Evolutionary conservation across 192 early-diverging fungal genomes (phyloP).

Genomic region (Coemansia sp.): DNA sequence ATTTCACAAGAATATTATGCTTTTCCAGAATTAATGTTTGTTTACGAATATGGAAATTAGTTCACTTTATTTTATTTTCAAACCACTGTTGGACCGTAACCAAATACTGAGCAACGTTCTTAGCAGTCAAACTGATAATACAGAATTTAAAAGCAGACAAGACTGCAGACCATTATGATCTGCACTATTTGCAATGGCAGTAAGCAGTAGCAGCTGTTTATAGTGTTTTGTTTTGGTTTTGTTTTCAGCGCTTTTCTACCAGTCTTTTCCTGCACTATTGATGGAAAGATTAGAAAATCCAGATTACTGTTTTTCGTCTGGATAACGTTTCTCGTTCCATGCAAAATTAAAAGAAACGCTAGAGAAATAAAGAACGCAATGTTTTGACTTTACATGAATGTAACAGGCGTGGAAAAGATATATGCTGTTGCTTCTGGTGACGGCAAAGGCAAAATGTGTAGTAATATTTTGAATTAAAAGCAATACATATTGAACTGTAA

Average conservation of each 20-base stretch:
- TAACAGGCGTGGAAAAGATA: not conserved
- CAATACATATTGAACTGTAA: not conserved
- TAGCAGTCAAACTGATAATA: not conserved
- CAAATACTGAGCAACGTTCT: constrained; percentile 3
- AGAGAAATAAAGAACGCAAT: constrained; percentile 1
- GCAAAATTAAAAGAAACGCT: not conserved
- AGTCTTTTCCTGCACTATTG: not conserved
- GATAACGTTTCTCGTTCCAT: not conserved
- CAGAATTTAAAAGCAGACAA: not conserved
- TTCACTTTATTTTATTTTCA: not conserved
- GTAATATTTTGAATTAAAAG: not conserved
- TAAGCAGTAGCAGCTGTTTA: not conserved
- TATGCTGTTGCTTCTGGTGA: not conserved
- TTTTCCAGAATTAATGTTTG: not conserved
- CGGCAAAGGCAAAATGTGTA: not conserved
- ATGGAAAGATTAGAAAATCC: not conserved
- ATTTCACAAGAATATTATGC: no score
- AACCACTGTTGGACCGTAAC: not conserved
- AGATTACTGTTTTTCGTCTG: not conserved
- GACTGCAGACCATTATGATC: not conserved
- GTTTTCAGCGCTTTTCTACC: not conserved
- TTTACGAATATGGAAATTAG: not conserved
- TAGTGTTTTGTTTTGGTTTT: not conserved
- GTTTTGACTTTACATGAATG: not conserved
- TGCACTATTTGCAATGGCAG: not conserved